Percentiles rank a stretch among this genome's conserved stretches.
phyloP scores from a whole-genome alignment of 306 rosid genomes.

The Begonia loranthoides region DNA sequence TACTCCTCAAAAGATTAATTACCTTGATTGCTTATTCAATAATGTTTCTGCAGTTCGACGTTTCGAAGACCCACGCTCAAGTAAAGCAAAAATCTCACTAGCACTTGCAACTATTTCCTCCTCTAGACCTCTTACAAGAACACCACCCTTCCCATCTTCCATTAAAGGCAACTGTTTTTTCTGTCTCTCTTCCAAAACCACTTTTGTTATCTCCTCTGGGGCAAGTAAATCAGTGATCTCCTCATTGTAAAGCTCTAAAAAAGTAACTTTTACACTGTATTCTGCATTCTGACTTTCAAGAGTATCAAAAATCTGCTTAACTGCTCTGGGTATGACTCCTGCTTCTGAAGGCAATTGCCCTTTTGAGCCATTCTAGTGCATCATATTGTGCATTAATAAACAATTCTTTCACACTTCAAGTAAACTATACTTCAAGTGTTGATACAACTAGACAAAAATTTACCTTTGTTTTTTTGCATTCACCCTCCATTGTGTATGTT shows the following conservation, averaged over 20 bases:
- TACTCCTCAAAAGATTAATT: neutral
- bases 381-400: too few species aligned
- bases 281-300: constrained; percentile 85
- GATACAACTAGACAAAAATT: neutral
- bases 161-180: constrained; percentile 81
- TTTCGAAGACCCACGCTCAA: constrained; percentile 90
- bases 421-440: neutral
- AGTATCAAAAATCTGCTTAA: constrained; percentile 84
- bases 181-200: constrained; percentile 65
- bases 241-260: constrained; percentile 82
- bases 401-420: too few species aligned
- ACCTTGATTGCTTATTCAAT: constrained; percentile 94
- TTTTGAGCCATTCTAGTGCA: constrained; percentile 66
- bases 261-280: constrained; percentile 89
- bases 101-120: constrained; percentile 93
- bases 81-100: constrained; percentile 63
- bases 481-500: constrained; percentile 95
- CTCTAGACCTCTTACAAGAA: constrained; percentile 85
- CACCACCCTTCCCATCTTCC: constrained; percentile 99
- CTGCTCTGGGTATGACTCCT: constrained; percentile 92
- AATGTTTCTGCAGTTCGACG: constrained; percentile 95
- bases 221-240: constrained; percentile 94
- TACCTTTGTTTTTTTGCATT: constrained; percentile 85
- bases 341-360: constrained; percentile 82
- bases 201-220: constrained; percentile 70